Base-by-base conservation (phyloP, 2,329 filamentous ascomycete species). In the Trichoderma sp. region DNA sequence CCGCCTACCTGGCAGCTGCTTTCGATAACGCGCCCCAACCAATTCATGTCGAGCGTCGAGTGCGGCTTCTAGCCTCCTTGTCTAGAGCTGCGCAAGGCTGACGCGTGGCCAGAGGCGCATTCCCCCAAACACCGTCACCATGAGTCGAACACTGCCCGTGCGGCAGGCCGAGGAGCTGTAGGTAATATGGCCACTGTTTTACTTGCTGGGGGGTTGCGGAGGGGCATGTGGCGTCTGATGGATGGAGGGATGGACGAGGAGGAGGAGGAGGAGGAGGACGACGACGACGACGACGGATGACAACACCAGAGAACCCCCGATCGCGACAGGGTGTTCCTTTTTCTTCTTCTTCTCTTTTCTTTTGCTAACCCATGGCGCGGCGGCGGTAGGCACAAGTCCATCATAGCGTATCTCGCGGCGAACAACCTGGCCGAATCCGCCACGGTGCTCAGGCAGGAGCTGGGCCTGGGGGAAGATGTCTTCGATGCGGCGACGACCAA, bases 131-230 rank as follows among this genome's bases (percentile, higher is more conserved):
- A 65, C 63, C 55, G 63, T 65, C 72, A 74, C 74, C 70, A 93
- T 93, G 90, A 89, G 86, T 81, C 86, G 87, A 74, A 84, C 92
- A 77, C 81, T 95, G 79, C 92, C 91, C 67, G 81, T 84, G 73
- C 87, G 90, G 75, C 92, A 96, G 82, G 91, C 91, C 69, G 92
- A 95, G 80, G 92, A 95, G 84, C 88, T 95, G 91, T 94, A 84
- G 78, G 90, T 84, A 55, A 39, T 58, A 26, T 45, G 67, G 67
- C 65, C 67, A 66, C 66, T 50, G 50, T 55, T 55, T 59, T 44
- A 28, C 55, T 57, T 48, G 51, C 51, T 59, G 60, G 19, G 60
- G 60, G 21, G 21, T 2, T 2, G 21, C 47, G 44, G 60, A 52
- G 44, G n/a, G 50, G 57, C 39, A 66, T 39, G 34, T 39, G 34